These are phyloP conservation scores for Fagopyrum esculentum DNA, from an alignment of 148 eudicot genomes.

Conservation along the genomic window DNA sequence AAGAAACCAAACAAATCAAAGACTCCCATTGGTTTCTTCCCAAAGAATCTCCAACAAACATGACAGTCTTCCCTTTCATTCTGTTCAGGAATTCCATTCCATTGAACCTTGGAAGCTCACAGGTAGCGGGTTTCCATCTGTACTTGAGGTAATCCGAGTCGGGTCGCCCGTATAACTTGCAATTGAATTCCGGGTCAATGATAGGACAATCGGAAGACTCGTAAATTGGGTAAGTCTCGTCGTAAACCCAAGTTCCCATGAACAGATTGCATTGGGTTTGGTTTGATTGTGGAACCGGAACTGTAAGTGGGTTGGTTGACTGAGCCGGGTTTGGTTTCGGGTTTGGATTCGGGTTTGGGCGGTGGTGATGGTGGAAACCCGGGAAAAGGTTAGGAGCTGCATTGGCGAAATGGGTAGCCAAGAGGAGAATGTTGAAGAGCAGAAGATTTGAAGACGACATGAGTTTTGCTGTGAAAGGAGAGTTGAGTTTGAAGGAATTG, in stretches of 20 bases:
- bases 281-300: conserved; percentile 16
- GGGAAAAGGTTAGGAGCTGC: conserved; percentile 7
- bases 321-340: background rate
- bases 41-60: conserved; percentile 90
- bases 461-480: background rate
- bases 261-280: conserved; percentile 55
- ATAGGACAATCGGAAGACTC: conserved; percentile 52
- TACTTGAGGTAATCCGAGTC: conserved; percentile 80
- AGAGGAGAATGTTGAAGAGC: background rate
- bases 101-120: conserved; percentile 48
- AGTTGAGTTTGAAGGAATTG: background rate
- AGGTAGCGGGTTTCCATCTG: conserved; percentile 74
- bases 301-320: background rate
- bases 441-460: background rate
- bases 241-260: conserved; percentile 68
- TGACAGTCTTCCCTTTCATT: conserved; percentile 67
- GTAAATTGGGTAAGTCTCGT: conserved; percentile 55
- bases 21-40: conserved; percentile 99
- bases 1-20: conserved; percentile 66
- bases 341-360: background rate
- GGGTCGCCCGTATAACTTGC: conserved; percentile 73
- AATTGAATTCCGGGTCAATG: conserved; percentile 76
- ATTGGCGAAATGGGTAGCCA: background rate
- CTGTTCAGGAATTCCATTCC: conserved; percentile 56
- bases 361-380: background rate